Conservation (phyloP, 768 basidiomycete species). For the Hericium erinaceus region DNA sequence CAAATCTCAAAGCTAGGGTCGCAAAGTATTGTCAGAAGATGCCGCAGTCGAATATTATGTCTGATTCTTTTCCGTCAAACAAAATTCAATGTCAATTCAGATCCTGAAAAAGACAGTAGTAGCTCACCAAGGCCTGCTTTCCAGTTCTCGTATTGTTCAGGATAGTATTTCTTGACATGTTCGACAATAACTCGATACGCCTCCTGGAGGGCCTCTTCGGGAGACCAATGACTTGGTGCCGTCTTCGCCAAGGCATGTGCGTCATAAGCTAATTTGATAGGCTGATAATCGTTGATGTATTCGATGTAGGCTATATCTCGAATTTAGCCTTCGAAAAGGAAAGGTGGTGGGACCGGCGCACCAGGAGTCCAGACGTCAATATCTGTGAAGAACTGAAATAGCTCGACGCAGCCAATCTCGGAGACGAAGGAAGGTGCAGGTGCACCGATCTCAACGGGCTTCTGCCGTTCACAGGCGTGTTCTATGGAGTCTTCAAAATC, state of each 20-base stretch:
- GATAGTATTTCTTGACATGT: not conserved
- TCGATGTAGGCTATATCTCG: not conserved
- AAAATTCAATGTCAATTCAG: too few relatives aligned
- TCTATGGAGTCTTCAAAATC: not conserved
- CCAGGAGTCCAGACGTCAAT: not conserved
- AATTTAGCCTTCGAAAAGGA: not conserved
- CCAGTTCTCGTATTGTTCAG: not conserved
- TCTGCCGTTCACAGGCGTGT: not conserved
- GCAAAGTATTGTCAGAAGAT: too few relatives aligned
- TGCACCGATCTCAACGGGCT: not conserved
- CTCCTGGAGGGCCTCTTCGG: not conserved
- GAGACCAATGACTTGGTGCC: not conserved
- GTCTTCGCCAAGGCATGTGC: not conserved
- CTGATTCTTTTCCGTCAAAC: too few relatives aligned
- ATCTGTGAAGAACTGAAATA: not conserved
- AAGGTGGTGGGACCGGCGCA: not conserved
- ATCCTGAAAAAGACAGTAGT: too few relatives aligned
- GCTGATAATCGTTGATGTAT: not conserved
- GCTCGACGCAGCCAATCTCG: not conserved
- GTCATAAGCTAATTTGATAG: not conserved
- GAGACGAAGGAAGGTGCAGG: not conserved
- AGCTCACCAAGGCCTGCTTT: not conserved
- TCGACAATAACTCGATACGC: not conserved
- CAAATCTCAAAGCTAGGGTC: too few relatives aligned
- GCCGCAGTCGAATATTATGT: too few relatives aligned